Conservation (phyloP, 257 asterid genomes). For the Hygrophila difformis region DNA sequence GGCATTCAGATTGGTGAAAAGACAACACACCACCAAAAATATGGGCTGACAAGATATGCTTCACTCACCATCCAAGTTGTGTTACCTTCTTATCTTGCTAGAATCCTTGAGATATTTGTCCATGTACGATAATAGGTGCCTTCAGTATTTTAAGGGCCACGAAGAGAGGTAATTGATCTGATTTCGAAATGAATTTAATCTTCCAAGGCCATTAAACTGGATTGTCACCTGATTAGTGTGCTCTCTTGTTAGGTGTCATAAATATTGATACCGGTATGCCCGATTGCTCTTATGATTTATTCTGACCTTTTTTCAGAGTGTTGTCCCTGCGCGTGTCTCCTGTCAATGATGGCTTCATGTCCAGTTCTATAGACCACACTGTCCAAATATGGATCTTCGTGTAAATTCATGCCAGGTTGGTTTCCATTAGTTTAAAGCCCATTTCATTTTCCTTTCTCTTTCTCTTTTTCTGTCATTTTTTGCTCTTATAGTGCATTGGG, state of each 20-base stretch:
- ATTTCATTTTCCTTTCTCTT: too few relatives aligned
- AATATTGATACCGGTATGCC: not conserved
- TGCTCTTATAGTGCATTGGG: constrained; percentile 5
- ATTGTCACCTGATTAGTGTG: too few relatives aligned
- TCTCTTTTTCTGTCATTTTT: too few relatives aligned
- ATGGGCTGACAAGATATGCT: constrained; percentile 85
- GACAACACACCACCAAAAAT: constrained; percentile 83
- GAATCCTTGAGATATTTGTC: constrained; percentile 79
- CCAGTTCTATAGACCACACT: constrained; percentile 95
- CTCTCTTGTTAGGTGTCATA: too few relatives aligned
- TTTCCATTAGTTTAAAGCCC: constrained; percentile 8
- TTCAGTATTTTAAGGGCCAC: constrained; percentile 93
- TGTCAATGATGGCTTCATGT: constrained; percentile 85
- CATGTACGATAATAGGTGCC: constrained; percentile 89
- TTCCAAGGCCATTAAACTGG: too few relatives aligned
- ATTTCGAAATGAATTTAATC: not conserved
- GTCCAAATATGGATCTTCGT: constrained; percentile 91
- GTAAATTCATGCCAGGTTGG: constrained; percentile 97
- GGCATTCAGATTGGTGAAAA: constrained; percentile 60
- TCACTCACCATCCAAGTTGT: constrained; percentile 85
- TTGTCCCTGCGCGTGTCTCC: constrained; percentile 97
- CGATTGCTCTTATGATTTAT: constrained; percentile 9
- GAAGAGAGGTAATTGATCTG: constrained; percentile 52
- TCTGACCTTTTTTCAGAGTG: constrained; percentile 44
- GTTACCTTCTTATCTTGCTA: constrained; percentile 79